Base-by-base conservation (phyloP, 192 early-diverging fungal genomes). In the Coemansia sp. region DNA sequence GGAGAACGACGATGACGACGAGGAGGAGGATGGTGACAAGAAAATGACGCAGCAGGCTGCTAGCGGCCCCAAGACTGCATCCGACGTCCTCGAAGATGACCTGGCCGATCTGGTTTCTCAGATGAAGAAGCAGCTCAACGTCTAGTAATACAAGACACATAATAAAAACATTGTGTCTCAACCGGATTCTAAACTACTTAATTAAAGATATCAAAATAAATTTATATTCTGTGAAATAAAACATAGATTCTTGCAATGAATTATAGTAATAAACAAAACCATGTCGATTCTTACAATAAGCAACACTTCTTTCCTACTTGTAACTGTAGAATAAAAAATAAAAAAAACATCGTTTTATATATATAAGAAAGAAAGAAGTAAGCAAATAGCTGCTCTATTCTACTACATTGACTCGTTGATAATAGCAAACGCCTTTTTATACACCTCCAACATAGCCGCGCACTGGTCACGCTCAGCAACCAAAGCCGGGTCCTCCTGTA, bases 381-480 rank as follows among this genome's bases (percentile, higher is more conserved):
- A 41, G 14, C 38, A 15, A 15, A 30, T 41, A 41, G n/a, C n/a
- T n/a, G n/a, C n/a, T n/a, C n/a, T n/a, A n/a, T 4, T 29, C 6
- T 14, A 18, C 41, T 61, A 72, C 69, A 72, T 72, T 36, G 72
- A 65, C 25, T 74, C 72, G 46, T 74, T 74, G 60, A 74, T 67
- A 25, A 67, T 74, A 23, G 82, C 82, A 76, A 88, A 88, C 3
- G 88, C 86, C 57, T 85, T 82, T 55, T 82, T 83, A 67, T 84
- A 90, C 8, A 90, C 85, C 44, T 87, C 84, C 13, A 90, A 75
- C 83, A 88, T 82, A 2, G 81, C 79, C 30, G 85, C 81, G 55
- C 86, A 85, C 74, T 90, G 85, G 55, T 81, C 79, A 19, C 88
- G 80, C 72, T 88, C 85, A 7, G 79, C 77, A 41, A 82, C 73